Percentiles rank a stretch among this genome's conserved stretches.
phyloP scores from a whole-genome alignment of 2,329 filamentous ascomycete species.

The Fusarium udum region DNA sequence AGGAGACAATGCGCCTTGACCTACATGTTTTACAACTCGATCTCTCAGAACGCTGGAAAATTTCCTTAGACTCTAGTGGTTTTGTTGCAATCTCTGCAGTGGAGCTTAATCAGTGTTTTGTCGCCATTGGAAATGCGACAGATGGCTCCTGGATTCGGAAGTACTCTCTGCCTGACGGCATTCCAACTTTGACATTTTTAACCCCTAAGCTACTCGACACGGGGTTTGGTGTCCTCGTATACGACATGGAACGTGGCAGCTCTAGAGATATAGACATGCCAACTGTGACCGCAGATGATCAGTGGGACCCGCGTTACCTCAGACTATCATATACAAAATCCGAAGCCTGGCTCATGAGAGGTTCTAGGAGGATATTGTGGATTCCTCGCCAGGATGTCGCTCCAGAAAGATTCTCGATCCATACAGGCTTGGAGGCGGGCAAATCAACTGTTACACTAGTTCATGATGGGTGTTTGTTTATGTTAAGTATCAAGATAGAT shows the following conservation, averaged over 20 bases:
- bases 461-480: fast-evolving
- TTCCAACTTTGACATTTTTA: fast-evolving
- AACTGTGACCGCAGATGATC: fast-evolving
- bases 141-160: fast-evolving
- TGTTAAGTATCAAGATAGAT: fast-evolving
- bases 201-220: fast-evolving
- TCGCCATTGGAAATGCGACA: neutral
- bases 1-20: fast-evolving
- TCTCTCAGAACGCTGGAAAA: fast-evolving
- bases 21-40: fast-evolving
- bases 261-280: fast-evolving
- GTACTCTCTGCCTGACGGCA: fast-evolving
- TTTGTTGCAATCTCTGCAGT: fast-evolving
- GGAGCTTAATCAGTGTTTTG: fast-evolving
- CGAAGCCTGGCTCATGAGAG: neutral
- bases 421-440: fast-evolving
- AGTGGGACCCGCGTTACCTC: neutral
- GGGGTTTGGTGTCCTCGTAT: fast-evolving
- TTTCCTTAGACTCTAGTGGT: neutral
- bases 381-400: neutral
- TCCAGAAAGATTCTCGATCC: fast-evolving
- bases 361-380: neutral
- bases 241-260: fast-evolving
- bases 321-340: fast-evolving
- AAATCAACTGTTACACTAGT: fast-evolving